Percentiles rank a stretch among this genome's conserved stretches.
Conservation (phyloP, 2,329 filamentous ascomycete genomes). For the Cladorrhinum sp. region DNA sequence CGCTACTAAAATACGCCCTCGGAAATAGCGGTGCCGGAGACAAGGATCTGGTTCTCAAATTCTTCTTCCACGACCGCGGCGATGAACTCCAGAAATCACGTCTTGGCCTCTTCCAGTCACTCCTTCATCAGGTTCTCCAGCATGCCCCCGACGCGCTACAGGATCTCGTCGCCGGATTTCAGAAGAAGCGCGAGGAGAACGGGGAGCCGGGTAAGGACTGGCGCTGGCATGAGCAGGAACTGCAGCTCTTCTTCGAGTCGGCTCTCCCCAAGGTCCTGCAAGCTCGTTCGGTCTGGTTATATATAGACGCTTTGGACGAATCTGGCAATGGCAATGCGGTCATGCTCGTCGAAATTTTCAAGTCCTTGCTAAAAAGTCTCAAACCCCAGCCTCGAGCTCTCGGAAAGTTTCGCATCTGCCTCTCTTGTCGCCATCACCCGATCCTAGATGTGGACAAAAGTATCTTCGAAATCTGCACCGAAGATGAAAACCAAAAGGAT, state of each 20-base stretch:
- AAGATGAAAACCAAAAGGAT: slow-evolving; percentile 32
- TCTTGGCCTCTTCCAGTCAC: slow-evolving; percentile 35
- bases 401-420: slow-evolving; percentile 33
- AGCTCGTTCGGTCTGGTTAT: slow-evolving; percentile 26
- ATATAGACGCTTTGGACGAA: slow-evolving; percentile 38
- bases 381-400: neutral
- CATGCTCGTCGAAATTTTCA: slow-evolving; percentile 23
- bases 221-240: slow-evolving; percentile 29
- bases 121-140: slow-evolving; percentile 34
- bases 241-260: slow-evolving; percentile 23
- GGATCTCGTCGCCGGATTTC: slow-evolving; percentile 24
- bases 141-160: slow-evolving; percentile 24
- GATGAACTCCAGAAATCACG: slow-evolving; percentile 31
- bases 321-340: slow-evolving; percentile 28
- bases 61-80: slow-evolving; percentile 39
- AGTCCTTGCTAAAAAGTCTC: slow-evolving; percentile 24
- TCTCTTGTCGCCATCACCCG: slow-evolving; percentile 35
- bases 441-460: slow-evolving; percentile 22
- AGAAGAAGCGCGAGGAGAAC: slow-evolving; percentile 1
- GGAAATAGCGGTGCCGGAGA: slow-evolving; percentile 12
- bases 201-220: slow-evolving; percentile 25
- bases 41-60: slow-evolving; percentile 26
- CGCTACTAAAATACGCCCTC: slow-evolving; percentile 35
- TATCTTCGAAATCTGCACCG: slow-evolving; percentile 29
- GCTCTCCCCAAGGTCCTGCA: slow-evolving; percentile 26